These are phyloP conservation scores for Nectriaceae sp. DNA, from an alignment of 2,329 filamentous ascomycete species.

Conservation along the genomic window DNA sequence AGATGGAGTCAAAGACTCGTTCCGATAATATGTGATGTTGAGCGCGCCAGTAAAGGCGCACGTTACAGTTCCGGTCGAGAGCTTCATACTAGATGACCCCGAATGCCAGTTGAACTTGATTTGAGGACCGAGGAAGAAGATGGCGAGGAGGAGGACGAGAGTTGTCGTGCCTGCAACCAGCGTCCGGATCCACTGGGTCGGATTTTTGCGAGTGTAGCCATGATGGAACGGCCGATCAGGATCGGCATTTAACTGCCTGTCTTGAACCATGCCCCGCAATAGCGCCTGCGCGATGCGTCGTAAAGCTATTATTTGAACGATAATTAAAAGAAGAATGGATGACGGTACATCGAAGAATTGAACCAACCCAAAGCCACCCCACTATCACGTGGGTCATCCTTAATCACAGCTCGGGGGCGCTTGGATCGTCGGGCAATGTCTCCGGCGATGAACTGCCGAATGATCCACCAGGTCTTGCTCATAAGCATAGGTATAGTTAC, in stretches of 20 bases:
- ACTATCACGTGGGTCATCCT: neutral
- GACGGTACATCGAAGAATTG: neutral
- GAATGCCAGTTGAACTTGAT: conserved; percentile 10
- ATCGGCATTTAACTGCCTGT: conserved; percentile 2
- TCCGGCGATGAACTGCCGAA: too few relatives aligned
- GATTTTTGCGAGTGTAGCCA: neutral
- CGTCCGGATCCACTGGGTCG: conserved; percentile 13
- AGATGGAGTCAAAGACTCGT: conserved; percentile 33
- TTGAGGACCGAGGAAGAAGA: conserved; percentile 17
- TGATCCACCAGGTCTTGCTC: too few relatives aligned
- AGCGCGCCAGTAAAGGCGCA: conserved; percentile 21
- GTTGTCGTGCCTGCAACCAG: conserved; percentile 18
- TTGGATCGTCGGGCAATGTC: too few relatives aligned
- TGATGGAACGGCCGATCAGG: conserved; percentile 1
- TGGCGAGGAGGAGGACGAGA: conserved; percentile 16
- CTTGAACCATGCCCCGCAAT: conserved; percentile 6
- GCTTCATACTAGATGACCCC: conserved; percentile 16
- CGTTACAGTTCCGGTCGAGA: conserved; percentile 16
- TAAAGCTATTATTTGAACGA: too few relatives aligned
- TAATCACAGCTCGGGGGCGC: too few relatives aligned
- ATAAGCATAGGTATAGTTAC: too few relatives aligned
- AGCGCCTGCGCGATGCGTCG: neutral
- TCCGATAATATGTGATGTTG: conserved; percentile 37
- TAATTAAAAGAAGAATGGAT: too few relatives aligned
- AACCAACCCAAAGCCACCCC: neutral